A percentile compares a stretch with the other conserved stretches of the same genome.
phyloP scores from a whole-genome alignment of 306 rosid species.

The Cicer cuneatum region DNA sequence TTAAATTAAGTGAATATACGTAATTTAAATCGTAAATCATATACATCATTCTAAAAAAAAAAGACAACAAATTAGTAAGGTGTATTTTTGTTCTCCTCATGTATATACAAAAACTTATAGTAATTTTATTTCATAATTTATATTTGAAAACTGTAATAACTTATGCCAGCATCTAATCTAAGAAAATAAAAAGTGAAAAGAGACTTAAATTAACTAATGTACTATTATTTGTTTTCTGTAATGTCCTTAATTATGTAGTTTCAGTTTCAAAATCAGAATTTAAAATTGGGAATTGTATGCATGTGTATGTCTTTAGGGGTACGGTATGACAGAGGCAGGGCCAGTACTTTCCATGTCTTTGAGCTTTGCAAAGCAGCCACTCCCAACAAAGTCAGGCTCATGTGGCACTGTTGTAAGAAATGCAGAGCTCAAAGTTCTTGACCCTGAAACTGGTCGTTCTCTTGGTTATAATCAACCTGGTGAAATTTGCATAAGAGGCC shows the following conservation, averaged over 20 bases:
- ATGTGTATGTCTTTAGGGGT: slow-evolving; percentile 54
- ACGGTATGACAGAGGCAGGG: slow-evolving; percentile 99
- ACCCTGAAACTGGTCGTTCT: slow-evolving; percentile 67
- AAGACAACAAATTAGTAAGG: neutral
- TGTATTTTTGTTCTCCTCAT: neutral
- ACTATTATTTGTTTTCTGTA: neutral
- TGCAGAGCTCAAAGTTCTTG: slow-evolving; percentile 81
- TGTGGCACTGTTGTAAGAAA: slow-evolving; percentile 84
- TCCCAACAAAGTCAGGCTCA: slow-evolving; percentile 72
- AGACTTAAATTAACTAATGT: neutral
- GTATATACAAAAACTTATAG: neutral
- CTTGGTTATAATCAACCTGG: slow-evolving; percentile 73
- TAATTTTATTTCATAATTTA: neutral
- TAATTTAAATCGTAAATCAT: too few relatives aligned
- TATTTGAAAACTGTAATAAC: neutral
- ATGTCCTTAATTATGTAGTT: neutral
- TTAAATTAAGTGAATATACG: too few relatives aligned
- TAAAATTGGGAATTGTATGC: neutral
- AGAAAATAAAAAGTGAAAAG: too few relatives aligned
- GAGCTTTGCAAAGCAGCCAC: slow-evolving; percentile 73
- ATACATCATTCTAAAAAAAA: neutral
- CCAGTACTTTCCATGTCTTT: slow-evolving; percentile 80
- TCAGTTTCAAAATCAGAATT: neutral
- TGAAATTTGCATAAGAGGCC: slow-evolving; percentile 84
- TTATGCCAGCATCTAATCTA: too few relatives aligned